A percentile compares a stretch with the other conserved stretches of the same genome.
These are phyloP conservation scores for Yarrowia galli DNA, from an alignment of 1,139 yeast genomes.

Conservation along the genomic window DNA sequence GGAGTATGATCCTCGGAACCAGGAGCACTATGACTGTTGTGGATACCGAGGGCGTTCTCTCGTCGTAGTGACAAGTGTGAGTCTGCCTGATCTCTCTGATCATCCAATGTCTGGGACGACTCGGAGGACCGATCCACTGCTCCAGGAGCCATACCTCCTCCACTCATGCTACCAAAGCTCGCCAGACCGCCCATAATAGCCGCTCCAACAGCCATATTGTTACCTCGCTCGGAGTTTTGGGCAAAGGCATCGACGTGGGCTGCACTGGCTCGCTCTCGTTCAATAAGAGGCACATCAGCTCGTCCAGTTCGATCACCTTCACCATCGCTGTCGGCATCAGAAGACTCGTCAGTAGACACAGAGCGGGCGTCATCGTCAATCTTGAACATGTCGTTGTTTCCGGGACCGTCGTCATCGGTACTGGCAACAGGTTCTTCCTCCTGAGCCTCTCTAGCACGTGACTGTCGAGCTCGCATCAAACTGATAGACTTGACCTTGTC, in stretches of 20 bases:
- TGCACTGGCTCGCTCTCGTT: constrained; percentile 23
- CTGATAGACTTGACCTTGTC: constrained; percentile 30
- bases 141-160: constrained; percentile 50
- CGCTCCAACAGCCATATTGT: constrained; percentile 39
- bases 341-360: constrained; percentile 21
- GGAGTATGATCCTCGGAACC: constrained; percentile 10
- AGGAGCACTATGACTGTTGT: background rate
- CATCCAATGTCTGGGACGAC: constrained; percentile 24
- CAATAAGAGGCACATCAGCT: constrained; percentile 8
- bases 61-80: constrained; percentile 8
- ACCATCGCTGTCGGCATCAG: constrained; percentile 33
- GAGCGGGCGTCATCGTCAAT: constrained; percentile 39
- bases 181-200: constrained; percentile 41
- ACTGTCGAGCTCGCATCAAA: constrained; percentile 24
- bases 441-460: constrained; percentile 21
- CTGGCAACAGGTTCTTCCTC: background rate
- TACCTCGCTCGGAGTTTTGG: constrained; percentile 19
- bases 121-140: constrained; percentile 41
- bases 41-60: constrained; percentile 6
- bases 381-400: constrained; percentile 39
- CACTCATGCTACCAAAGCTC: constrained; percentile 45
- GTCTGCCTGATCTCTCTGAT: background rate
- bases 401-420: constrained; percentile 1
- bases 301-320: constrained; percentile 38
- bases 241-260: constrained; percentile 24